Conservation (phyloP, 2,329 filamentous ascomycete species). For the Botrytis deweyae region DNA sequence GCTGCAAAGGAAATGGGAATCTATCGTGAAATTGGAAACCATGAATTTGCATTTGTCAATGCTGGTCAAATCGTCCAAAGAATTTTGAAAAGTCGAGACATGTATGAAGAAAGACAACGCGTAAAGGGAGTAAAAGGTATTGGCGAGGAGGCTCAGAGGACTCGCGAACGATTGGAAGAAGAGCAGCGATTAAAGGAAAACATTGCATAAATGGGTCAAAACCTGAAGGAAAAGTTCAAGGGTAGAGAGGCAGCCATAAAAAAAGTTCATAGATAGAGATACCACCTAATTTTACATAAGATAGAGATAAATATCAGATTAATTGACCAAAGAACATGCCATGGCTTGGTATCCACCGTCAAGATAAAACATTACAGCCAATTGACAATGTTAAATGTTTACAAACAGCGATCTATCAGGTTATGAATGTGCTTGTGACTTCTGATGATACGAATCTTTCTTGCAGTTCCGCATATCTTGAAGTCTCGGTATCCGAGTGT, state of each 20-base stretch:
- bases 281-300: constrained; percentile 15
- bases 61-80: constrained; percentile 87
- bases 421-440: constrained; percentile 13
- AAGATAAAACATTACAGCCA: background rate
- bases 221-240: background rate
- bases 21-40: constrained; percentile 73
- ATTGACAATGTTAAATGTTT: background rate
- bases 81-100: constrained; percentile 80
- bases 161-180: constrained; percentile 61
- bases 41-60: constrained; percentile 84
- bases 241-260: background rate
- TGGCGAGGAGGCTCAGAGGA: constrained; percentile 65
- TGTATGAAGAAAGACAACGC: constrained; percentile 89
- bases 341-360: constrained; percentile 4
- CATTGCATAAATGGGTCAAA: constrained; percentile 4
- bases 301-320: background rate
- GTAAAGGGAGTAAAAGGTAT: constrained; percentile 85
- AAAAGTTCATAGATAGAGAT: background rate
- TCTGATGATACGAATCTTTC: background rate
- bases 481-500: background rate
- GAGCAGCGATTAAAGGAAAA: constrained; percentile 35
- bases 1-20: constrained; percentile 80
- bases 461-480: background rate
- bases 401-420: constrained; percentile 4
- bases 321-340: background rate